Conservation (phyloP, 73 alveolate species). For the Paramecium bursaria region DNA sequence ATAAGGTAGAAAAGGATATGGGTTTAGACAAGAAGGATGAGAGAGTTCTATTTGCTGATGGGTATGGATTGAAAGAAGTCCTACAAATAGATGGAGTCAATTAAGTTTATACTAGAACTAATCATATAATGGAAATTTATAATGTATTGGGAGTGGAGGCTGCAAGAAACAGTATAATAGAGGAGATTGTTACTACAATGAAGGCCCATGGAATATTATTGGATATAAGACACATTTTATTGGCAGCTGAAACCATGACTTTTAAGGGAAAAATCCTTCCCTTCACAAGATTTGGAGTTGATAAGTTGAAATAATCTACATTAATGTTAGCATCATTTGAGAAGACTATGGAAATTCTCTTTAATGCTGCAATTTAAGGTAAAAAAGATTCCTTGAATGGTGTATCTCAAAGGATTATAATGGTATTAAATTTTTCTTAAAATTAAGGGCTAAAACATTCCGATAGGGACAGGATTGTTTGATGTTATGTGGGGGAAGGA, state of each 20-base stretch:
- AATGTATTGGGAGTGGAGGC: slow-evolving; percentile 63
- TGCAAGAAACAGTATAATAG: slow-evolving; percentile 61
- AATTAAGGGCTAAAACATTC: slow-evolving; percentile 67
- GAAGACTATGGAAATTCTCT: slow-evolving; percentile 63
- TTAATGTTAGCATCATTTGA: slow-evolving; percentile 69
- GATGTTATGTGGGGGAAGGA: slow-evolving; percentile 52
- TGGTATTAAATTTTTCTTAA: too few relatives aligned
- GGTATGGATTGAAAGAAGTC: slow-evolving; percentile 46
- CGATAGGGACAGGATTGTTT: slow-evolving; percentile 68
- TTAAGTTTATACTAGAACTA: slow-evolving; percentile 28
- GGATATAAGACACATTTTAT: slow-evolving; percentile 61
- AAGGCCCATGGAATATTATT: slow-evolving; percentile 38
- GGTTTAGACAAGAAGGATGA: not conserved
- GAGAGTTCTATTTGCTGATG: slow-evolving; percentile 51
- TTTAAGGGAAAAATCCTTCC: slow-evolving; percentile 59
- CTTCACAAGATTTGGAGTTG: slow-evolving; percentile 60
- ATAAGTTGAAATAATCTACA: slow-evolving; percentile 51
- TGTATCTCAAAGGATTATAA: slow-evolving; percentile 65
- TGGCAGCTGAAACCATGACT: slow-evolving; percentile 63
- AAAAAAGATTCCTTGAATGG: slow-evolving; percentile 65
- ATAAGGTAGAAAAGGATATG: slow-evolving; percentile 3
- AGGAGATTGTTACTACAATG: slow-evolving; percentile 59
- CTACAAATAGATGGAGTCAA: slow-evolving; percentile 55
- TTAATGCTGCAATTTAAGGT: slow-evolving; percentile 62
- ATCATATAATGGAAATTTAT: slow-evolving; percentile 59